Conservation (phyloP, 352 stramenopile genomes). For the Phytophthora sp. region DNA sequence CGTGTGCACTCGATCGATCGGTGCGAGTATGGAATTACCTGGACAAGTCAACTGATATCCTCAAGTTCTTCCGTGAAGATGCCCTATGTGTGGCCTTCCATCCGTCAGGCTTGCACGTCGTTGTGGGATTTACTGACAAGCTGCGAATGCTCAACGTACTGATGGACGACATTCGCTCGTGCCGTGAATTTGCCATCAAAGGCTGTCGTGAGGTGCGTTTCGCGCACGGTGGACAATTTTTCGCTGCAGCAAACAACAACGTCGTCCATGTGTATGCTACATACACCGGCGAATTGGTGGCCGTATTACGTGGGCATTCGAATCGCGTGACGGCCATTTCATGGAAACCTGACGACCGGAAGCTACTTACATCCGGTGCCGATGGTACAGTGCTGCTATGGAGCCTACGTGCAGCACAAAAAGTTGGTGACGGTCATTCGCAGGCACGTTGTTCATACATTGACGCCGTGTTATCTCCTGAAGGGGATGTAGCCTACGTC, state of each 20-base stretch:
- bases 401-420: constrained; percentile 75
- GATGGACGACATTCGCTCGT: constrained; percentile 93
- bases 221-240: constrained; percentile 90
- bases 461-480: constrained; percentile 62
- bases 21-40: constrained; percentile 96
- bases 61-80: constrained; percentile 93
- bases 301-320: constrained; percentile 77
- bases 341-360: constrained; percentile 83
- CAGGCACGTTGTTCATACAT: constrained; percentile 80
- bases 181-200: constrained; percentile 93
- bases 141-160: constrained; percentile 94
- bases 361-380: constrained; percentile 73
- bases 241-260: constrained; percentile 90
- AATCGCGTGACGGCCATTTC: constrained; percentile 83
- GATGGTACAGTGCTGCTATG: constrained; percentile 83
- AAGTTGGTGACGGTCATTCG: constrained; percentile 80
- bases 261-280: constrained; percentile 87
- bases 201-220: constrained; percentile 92
- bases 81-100: constrained; percentile 90
- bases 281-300: constrained; percentile 78
- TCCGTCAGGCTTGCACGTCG: constrained; percentile 87
- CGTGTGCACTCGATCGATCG: constrained; percentile 90
- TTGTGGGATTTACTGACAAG: constrained; percentile 94
- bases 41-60: constrained; percentile 91
- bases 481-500: constrained; percentile 83